Conservation (phyloP, 2,329 filamentous ascomycete species). For the Xylaria sp. region DNA sequence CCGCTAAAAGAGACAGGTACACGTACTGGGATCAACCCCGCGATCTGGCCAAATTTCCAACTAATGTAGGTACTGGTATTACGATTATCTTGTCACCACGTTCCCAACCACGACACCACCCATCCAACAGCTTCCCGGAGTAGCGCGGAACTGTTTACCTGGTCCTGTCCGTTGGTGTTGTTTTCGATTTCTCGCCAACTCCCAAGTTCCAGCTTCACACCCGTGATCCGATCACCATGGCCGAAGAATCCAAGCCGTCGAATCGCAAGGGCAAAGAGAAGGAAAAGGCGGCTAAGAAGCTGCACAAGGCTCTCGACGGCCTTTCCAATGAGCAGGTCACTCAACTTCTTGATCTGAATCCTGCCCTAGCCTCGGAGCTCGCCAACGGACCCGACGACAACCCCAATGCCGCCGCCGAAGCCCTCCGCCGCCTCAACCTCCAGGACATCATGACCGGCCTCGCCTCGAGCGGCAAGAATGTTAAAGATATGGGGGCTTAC, state of each 20-base stretch:
- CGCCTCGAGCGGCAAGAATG: conserved; percentile 84
- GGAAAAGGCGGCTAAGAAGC: conserved; percentile 64
- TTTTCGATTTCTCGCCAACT: not conserved
- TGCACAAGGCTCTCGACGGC: conserved; percentile 60
- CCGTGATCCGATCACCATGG: conserved; percentile 41
- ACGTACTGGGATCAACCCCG: conserved; percentile 11
- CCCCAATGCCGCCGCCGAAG: conserved; percentile 55
- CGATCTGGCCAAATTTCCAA: conserved; percentile 27
- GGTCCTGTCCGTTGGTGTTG: no score
- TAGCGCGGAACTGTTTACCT: not conserved
- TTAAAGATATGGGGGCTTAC: conserved; percentile 95
- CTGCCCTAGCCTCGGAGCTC: conserved; percentile 73
- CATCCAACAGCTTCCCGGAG: not conserved
- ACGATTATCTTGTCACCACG: not conserved
- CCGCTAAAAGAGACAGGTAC: not conserved
- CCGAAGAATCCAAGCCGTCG: conserved; percentile 71
- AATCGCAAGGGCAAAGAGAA: conserved; percentile 61
- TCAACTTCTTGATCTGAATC: conserved; percentile 77
- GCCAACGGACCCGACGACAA: conserved; percentile 50
- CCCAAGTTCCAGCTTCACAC: not conserved
- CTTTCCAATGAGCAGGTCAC: conserved; percentile 67
- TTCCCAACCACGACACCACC: not conserved
- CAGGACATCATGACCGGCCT: conserved; percentile 79
- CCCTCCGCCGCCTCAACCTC: conserved; percentile 71
- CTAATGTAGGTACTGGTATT: conserved; percentile 19